phyloP scores from a whole-genome alignment of 78 protist species.

The Anaeramoeba ignava region DNA sequence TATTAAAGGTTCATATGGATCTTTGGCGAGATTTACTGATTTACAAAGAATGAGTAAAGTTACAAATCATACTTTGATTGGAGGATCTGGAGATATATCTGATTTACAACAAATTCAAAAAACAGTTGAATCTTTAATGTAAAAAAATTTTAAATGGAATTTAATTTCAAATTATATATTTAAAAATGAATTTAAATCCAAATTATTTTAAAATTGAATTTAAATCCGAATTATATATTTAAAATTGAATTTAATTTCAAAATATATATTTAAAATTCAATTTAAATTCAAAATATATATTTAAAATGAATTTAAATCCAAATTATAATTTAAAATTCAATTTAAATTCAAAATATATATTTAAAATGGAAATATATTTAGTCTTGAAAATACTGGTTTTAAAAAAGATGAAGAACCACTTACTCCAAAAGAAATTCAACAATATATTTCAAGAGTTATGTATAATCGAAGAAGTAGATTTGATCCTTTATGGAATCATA shows the following conservation, averaged over 20 bases:
- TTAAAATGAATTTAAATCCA: no score
- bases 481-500: conserved; percentile 61
- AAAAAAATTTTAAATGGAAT: not conserved
- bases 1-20: no score
- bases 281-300: no score
- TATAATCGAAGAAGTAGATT: conserved; percentile 58
- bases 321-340: no score
- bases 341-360: no score
- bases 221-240: no score
- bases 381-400: no score
- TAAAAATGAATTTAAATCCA: conserved; percentile 38
- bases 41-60: conserved; percentile 38
- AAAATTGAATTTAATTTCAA: no score
- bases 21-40: conserved; percentile 61
- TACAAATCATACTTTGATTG: conserved; percentile 43
- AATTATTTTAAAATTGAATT: no score
- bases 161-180: not conserved
- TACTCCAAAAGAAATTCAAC: conserved; percentile 37
- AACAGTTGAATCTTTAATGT: conserved; percentile 18
- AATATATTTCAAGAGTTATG: conserved; percentile 47
- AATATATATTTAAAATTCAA: no score
- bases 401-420: no score
- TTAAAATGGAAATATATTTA: no score
- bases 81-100: conserved; percentile 67
- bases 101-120: conserved; percentile 69